phyloP scores from a whole-genome alignment of 805 yeast genomes.

The Lachancea sp. region DNA sequence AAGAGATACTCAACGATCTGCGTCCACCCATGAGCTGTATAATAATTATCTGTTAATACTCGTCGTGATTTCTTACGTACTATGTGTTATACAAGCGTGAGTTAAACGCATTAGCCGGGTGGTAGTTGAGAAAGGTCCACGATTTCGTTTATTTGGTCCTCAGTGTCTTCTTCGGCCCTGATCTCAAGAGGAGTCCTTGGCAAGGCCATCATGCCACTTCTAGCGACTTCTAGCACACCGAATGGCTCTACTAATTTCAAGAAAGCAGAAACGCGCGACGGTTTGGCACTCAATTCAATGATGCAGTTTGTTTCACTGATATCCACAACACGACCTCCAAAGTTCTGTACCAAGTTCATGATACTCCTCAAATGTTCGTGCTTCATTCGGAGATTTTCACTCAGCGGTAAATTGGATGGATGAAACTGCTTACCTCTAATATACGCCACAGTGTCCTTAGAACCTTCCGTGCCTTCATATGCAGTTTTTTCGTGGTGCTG shows the following conservation, averaged over 20 bases:
- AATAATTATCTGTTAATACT: no score
- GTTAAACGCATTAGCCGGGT: conserved; percentile 60
- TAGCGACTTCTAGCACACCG: conserved; percentile 91
- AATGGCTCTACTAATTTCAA: conserved; percentile 88
- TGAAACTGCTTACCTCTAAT: conserved; percentile 50
- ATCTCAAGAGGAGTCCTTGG: conserved; percentile 85
- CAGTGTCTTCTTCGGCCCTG: conserved; percentile 48
- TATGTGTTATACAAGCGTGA: not conserved
- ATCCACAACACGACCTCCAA: conserved; percentile 91
- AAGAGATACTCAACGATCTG: not conserved
- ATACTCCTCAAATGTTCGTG: conserved; percentile 83
- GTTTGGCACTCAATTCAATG: conserved; percentile 91
- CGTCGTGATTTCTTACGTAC: not conserved
- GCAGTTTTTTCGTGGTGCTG: conserved; percentile 61
- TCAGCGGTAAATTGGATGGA: conserved; percentile 82
- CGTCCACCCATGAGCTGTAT: no score
- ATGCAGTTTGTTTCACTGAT: conserved; percentile 89
- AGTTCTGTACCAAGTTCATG: conserved; percentile 70
- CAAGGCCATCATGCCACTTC: conserved; percentile 98
- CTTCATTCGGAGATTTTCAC: conserved; percentile 91
- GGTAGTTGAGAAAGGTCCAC: conserved; percentile 90
- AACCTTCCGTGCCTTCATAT: conserved; percentile 27
- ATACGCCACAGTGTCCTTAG: conserved; percentile 26
- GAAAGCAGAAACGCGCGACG: conserved; percentile 80
- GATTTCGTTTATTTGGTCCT: conserved; percentile 45